phyloP scores from a whole-genome alignment of 768 basidiomycete species.

The Termitomyces sp. region DNA sequence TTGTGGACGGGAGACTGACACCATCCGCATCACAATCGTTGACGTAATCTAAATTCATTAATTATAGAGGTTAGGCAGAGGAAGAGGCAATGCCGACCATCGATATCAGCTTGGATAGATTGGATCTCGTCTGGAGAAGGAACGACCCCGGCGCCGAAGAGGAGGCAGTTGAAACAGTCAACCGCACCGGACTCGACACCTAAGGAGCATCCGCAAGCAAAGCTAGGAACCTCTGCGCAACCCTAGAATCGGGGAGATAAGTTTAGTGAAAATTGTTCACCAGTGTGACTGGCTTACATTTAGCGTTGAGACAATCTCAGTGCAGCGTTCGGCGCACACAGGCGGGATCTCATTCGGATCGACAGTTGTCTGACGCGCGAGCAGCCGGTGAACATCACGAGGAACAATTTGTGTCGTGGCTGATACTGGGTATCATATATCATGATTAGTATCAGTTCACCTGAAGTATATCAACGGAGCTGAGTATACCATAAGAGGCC shows the following conservation, averaged over 20 bases:
- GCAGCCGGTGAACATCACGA: constrained; percentile 3
- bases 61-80: neutral
- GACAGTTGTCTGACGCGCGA: constrained; percentile 1
- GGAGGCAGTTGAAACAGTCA: constrained; percentile 9
- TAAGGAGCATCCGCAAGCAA: neutral
- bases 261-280: too few species aligned
- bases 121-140: neutral
- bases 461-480: neutral
- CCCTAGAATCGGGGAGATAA: neutral
- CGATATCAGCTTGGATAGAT: neutral
- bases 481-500: neutral
- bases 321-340: neutral
- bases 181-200: neutral
- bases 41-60: constrained; percentile 4
- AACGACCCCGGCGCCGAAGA: neutral
- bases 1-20: constrained; percentile 4
- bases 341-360: constrained; percentile 6
- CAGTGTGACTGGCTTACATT: neutral
- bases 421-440: neutral
- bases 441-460: neutral
- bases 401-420: neutral
- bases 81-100: constrained; percentile 1
- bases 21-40: neutral
- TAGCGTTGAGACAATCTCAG: neutral
- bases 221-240: neutral